Base-by-base conservation (phyloP, 495 filamentous ascomycete genomes). In the Podospora fimiseda region DNA sequence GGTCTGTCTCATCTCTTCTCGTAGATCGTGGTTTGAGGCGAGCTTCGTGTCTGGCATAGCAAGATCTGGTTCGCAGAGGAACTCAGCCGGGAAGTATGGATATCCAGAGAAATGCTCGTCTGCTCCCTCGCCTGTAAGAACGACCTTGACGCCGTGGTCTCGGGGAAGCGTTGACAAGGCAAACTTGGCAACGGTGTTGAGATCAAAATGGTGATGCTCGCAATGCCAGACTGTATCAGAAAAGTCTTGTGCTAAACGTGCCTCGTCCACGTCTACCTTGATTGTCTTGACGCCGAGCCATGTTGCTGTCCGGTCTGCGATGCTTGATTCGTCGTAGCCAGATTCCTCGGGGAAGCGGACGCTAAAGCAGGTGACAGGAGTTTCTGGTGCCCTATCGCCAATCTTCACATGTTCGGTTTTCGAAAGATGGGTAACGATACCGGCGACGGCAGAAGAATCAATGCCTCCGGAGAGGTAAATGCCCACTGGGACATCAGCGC, bases 91-190 rank as follows among this genome's bases (percentile, higher is more conserved):
- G 56, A 72, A 74, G 22, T 69, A 52, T 1, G 64, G 53, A 52
- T 82, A 82, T 46, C 77, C 77, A 14, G 63, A 70, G 49, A 82
- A 80, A 57, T 74, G 65, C 63, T 80, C 77, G 55, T 80, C 77
- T 7, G 76, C 61, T 16, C 78, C 78, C 61, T 81, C 74, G 20
- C 77, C 76, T 5, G 70, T 78, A 2, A 81, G 62, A 9, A 80
- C 62, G 7, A 79, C 76, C 48, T 77, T 77, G 55, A 71, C 69
- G 18, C 75, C 76, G 1, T 65, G 46, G 40, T 74, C 63, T 13
- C 65, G 64, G 1, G 70, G 68, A 3, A 70, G 20, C 11, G 70
- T 69, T 3, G 74, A 71, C 9, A 81, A 58, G 5, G 67, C 72
- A 42, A 72, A 65, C 58, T 72, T 75, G 39, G 69, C 76, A 22